phyloP scores from a whole-genome alignment of 768 basidiomycete genomes.

The Boletus rex-veris region DNA sequence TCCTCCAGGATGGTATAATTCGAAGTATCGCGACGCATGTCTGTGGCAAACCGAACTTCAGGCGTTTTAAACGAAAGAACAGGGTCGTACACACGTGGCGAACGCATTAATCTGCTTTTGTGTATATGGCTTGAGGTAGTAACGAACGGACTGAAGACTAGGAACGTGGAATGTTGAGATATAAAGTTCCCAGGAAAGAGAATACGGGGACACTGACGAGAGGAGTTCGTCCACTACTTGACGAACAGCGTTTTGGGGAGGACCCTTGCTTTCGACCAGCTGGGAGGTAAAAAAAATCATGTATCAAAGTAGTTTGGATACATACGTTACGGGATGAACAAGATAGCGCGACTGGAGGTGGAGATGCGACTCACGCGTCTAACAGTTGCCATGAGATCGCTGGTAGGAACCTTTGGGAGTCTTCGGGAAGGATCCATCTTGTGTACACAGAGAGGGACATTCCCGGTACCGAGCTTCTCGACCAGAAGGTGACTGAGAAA shows the following conservation, averaged over 20 bases:
- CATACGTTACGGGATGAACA: slow-evolving; percentile 22
- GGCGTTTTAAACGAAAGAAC: slow-evolving; percentile 25
- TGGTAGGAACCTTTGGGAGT: slow-evolving; percentile 70
- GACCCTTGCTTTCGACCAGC: slow-evolving; percentile 58
- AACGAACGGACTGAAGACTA: slow-evolving; percentile 72
- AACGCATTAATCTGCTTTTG: slow-evolving; percentile 90
- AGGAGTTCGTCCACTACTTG: slow-evolving; percentile 78
- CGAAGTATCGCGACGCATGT: slow-evolving; percentile 86
- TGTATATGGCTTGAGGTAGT: slow-evolving; percentile 69
- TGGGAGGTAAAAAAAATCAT: slow-evolving; percentile 28
- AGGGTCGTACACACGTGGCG: slow-evolving; percentile 68
- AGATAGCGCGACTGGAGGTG: slow-evolving; percentile 25
- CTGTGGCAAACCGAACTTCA: slow-evolving; percentile 40
- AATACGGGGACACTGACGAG: slow-evolving; percentile 48
- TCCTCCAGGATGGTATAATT: slow-evolving; percentile 79
- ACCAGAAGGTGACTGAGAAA: slow-evolving; percentile 87
- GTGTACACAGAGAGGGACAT: slow-evolving; percentile 79
- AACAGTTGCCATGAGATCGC: slow-evolving; percentile 66
- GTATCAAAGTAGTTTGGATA: slow-evolving; percentile 21
- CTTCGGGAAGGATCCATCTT: slow-evolving; percentile 82
- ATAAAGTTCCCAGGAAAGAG: slow-evolving; percentile 8
- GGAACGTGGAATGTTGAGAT: slow-evolving; percentile 16
- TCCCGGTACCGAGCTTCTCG: slow-evolving; percentile 81
- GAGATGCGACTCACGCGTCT: slow-evolving; percentile 60
- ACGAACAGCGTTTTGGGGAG: slow-evolving; percentile 55